Evolutionary conservation across 345 rosid genomes (phyloP), one percentile per base, ranked within the genome.

Genomic region (Sisymbrium irio): DNA sequence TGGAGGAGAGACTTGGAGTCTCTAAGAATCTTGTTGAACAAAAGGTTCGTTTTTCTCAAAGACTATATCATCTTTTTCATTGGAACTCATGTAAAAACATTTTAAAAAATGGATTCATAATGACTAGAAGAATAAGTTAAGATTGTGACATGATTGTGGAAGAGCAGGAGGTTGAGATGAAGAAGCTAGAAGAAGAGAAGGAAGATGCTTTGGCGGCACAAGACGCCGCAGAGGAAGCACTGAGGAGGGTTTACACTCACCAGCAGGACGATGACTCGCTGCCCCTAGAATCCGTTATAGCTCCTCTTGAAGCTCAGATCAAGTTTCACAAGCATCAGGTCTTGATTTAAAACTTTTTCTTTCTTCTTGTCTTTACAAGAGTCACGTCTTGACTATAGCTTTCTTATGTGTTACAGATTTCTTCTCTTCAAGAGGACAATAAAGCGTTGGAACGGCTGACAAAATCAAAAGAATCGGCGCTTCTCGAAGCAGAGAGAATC

Each of bases 401-500:
- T 47, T 22, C 57, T 51, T 56, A 4, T 57, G 15, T 46, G 44
- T 58, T 17, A 20, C 74, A 94, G 97, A 76, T 95, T 72, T 88
- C 83, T 41, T 79, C 74, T 3, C 82, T 92, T 15, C 87, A 84
- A 71, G 99, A 92, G 73, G 94, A 95, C 79, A 92, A 85, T 62
- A 90, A 86, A 85, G 99, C 97, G 6, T 72, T 95, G 84, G 96
- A 95, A 76, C 89, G 96, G 13, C 91, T 85, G 11, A 92, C 89
- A 17, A 95, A 85, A 78, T 86, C 99, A 4, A 95, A 95, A 80
- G 97, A 90, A 65, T 63, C 69, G 0, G 96, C 99, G 28, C 79
- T 95, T 73, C 83, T 95, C 14, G 99, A 95, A 83, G 98, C 99
- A 35, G 99, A 92, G 84, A 80, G 78, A 67, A 95, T 95, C 54